Conservation (phyloP, 2,329 filamentous ascomycete genomes). For the Neonectria coccinea region DNA sequence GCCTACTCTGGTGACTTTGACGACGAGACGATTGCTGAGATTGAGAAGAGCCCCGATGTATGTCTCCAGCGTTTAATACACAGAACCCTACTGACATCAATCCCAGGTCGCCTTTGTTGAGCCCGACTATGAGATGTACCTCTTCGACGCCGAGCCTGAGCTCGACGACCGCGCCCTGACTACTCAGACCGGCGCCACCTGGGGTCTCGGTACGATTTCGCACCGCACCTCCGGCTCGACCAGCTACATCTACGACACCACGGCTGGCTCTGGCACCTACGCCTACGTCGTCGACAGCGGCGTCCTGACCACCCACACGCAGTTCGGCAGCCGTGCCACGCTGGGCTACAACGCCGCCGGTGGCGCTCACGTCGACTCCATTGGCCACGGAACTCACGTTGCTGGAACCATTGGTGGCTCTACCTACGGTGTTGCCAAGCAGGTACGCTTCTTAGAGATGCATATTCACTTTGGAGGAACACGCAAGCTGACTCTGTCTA, state of each 20-base stretch:
- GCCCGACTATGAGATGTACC: constrained; percentile 40
- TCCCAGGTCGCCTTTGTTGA: constrained; percentile 41
- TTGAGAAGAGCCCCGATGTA: constrained; percentile 57
- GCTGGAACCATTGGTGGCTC: constrained; percentile 53
- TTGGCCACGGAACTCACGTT: constrained; percentile 59
- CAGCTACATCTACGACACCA: constrained; percentile 62
- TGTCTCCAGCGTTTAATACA: constrained; percentile 11
- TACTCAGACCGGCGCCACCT: constrained; percentile 39
- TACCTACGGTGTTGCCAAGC: constrained; percentile 60
- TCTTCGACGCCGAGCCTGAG: constrained; percentile 34
- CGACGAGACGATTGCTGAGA: constrained; percentile 52
- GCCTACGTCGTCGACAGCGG: constrained; percentile 73
- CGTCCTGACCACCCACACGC: constrained; percentile 63
- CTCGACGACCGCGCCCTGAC: constrained; percentile 41
- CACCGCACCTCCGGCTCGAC: constrained; percentile 39
- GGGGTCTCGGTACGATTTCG: constrained; percentile 45
- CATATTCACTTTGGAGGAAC: too few species aligned
- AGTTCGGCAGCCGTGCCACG: constrained; percentile 62
- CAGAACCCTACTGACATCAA: constrained; percentile 4
- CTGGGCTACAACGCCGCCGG: constrained; percentile 54
- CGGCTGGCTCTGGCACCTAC: constrained; percentile 63
- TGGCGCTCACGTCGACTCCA: constrained; percentile 48
- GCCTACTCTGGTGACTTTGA: constrained; percentile 60
- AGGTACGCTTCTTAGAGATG: constrained; percentile 31
- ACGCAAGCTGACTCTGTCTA: background rate